Base-by-base conservation (phyloP, 768 basidiomycete species). In the Mycena venus region DNA sequence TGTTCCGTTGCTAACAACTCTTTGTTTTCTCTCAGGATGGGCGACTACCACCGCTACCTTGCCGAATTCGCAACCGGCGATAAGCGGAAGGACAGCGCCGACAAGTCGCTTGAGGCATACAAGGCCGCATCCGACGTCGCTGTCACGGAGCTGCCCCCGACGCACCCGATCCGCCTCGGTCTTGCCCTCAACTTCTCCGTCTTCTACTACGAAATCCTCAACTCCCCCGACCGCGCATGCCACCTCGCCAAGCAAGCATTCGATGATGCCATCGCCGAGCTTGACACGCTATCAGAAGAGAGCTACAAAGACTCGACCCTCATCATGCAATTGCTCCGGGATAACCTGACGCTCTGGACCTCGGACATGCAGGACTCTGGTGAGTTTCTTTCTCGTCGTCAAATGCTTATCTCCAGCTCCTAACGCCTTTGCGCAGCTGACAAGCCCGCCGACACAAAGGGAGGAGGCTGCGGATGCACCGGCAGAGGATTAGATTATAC, bases 121-220 rank as follows among this genome's bases (percentile, higher is more conserved):
- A 98, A 99, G 92, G 95, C 95, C 66, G 97, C 97, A 66, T 98
- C 97, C 61, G 96, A 98, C 76, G 96, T 99, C 83, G 97, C 97
- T 79, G 94, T 97, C 80, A 96, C 94, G 62, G 96, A 98, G 86
- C 94, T 99, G 53, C 96, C 94, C 29, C 95, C 95, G 34, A 98
- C 97, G 82, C 97, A 98, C 88, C 97, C 97, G 76, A 99, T 99
- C 86, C 97, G 97, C 82, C 95, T 99, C 76, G 98, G 98, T 85
- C 95, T 99, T 68, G 97, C 97, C 56, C 91, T 99, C 82, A 99
- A 99, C 92, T 99, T 99, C 92, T 98, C 96, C 66, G 97, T 99
- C 61, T 99, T 99, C 91, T 99, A 99, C 91, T 98, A 98, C 88
- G 97, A 99, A 87, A 98, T 99, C 84, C 93, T 98, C 85, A 98